phyloP scores from a whole-genome alignment of 139 green algal species.

The Klebsormidium nitens region DNA sequence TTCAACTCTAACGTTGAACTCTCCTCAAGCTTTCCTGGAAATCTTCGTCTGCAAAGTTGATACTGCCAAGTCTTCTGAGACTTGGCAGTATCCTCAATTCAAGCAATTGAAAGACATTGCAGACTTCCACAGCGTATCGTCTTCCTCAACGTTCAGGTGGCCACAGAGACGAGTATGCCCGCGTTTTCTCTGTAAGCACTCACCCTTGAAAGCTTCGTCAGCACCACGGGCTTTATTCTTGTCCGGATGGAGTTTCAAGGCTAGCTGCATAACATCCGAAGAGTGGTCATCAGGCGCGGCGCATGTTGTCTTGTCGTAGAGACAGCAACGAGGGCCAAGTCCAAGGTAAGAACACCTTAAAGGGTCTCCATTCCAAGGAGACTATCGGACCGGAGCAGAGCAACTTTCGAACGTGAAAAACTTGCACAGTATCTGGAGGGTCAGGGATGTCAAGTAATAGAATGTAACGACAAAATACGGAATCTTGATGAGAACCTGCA shows the following conservation, averaged over 20 bases:
- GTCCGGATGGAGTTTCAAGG: conserved; percentile 48
- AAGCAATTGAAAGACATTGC: neutral
- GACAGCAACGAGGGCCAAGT: too few relatives aligned
- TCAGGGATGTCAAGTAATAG: too few relatives aligned
- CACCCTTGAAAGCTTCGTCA: conserved; percentile 52
- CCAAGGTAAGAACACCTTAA: neutral
- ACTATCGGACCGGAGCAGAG: neutral
- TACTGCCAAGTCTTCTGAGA: too few relatives aligned
- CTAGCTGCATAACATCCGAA: conserved; percentile 10
- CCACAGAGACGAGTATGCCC: too few relatives aligned
- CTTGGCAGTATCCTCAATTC: too few relatives aligned
- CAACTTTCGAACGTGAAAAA: neutral
- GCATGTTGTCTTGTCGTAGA: neutral
- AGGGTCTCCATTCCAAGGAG: neutral
- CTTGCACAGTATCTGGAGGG: too few relatives aligned
- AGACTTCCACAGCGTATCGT: neutral
- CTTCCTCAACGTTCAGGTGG: neutral
- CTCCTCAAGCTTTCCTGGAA: too few relatives aligned
- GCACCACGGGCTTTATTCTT: conserved; percentile 45
- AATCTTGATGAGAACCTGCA: too few relatives aligned
- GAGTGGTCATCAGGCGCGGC: neutral
- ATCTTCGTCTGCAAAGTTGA: too few relatives aligned
- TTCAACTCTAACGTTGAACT: too few relatives aligned
- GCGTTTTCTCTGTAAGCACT: neutral
- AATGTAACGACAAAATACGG: too few relatives aligned